A percentile compares a stretch with the other conserved stretches of the same genome.
Conservation (phyloP, 371 early-diverging fungal species). For the Saksenaea vasiformis region DNA sequence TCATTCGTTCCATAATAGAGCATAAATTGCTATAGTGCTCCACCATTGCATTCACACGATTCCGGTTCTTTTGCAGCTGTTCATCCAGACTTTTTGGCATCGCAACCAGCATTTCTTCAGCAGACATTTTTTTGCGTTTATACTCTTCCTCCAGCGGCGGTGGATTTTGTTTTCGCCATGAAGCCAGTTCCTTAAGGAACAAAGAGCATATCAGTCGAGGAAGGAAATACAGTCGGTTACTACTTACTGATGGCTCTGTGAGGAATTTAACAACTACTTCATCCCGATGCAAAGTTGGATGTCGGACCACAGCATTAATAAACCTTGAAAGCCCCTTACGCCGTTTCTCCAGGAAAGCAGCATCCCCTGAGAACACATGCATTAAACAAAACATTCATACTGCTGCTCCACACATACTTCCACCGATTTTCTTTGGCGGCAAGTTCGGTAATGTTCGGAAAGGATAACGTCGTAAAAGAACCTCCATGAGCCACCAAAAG, state of each 20-base stretch:
- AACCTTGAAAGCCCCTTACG: conserved; percentile 71
- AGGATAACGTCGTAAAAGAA: conserved; percentile 71
- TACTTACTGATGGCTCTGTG: conserved; percentile 65
- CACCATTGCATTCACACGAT: conserved; percentile 53
- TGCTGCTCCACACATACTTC: conserved; percentile 21
- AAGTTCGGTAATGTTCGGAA: conserved; percentile 70
- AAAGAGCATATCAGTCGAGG: background rate
- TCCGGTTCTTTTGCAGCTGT: conserved; percentile 52
- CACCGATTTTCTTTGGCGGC: conserved; percentile 67
- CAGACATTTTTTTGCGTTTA: conserved; percentile 32
- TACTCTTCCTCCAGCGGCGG: conserved; percentile 58
- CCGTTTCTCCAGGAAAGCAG: conserved; percentile 68
- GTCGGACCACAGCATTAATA: conserved; percentile 70
- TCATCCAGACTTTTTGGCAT: conserved; percentile 55
- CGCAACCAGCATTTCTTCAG: conserved; percentile 32
- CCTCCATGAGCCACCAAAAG: conserved; percentile 80
- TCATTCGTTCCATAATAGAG: conserved; percentile 67
- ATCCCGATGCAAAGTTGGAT: conserved; percentile 71
- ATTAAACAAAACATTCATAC: conserved; percentile 7
- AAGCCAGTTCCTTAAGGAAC: conserved; percentile 48
- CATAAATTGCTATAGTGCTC: conserved; percentile 67
- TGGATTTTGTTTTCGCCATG: conserved; percentile 55
- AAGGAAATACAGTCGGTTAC: background rate
- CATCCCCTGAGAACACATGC: conserved; percentile 50
- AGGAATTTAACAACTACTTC: conserved; percentile 64